These are phyloP conservation scores for Cymbidium sinense DNA, from an alignment of 106 monocot genomes.

Conservation along the genomic window DNA sequence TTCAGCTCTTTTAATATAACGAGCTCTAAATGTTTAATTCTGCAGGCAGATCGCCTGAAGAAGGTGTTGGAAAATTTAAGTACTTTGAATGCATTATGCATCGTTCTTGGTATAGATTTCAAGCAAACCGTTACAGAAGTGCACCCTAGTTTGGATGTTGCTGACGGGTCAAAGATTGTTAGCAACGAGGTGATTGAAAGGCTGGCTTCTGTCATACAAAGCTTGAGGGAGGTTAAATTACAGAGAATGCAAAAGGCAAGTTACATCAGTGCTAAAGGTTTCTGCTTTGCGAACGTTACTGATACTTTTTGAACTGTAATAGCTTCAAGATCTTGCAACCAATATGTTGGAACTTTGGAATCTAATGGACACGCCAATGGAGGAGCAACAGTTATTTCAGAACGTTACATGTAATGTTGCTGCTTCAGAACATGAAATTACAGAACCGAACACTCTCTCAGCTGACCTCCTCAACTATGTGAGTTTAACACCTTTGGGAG, in stretches of 20 bases:
- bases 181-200: constrained; percentile 54
- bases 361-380: constrained; percentile 62
- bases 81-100: constrained; percentile 50
- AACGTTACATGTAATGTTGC: constrained; percentile 58
- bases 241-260: constrained; percentile 93
- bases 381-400: constrained; percentile 62
- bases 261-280: not conserved
- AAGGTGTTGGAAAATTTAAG: constrained; percentile 53
- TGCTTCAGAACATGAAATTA: constrained; percentile 61
- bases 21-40: not conserved
- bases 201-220: constrained; percentile 36
- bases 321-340: constrained; percentile 73
- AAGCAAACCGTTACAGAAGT: constrained; percentile 38
- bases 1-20: not conserved
- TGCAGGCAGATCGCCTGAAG: constrained; percentile 56
- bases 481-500: constrained; percentile 12
- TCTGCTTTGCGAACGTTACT: not conserved
- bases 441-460: constrained; percentile 41
- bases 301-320: not conserved
- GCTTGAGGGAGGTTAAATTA: constrained; percentile 61
- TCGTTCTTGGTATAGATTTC: constrained; percentile 81
- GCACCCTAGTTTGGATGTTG: constrained; percentile 62
- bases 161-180: constrained; percentile 43
- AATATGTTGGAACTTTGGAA: constrained; percentile 59
- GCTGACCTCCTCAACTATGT: constrained; percentile 41